phyloP scores from a whole-genome alignment of 1,284 basidiomycete species.

The Trichosporon coremiiforme region DNA sequence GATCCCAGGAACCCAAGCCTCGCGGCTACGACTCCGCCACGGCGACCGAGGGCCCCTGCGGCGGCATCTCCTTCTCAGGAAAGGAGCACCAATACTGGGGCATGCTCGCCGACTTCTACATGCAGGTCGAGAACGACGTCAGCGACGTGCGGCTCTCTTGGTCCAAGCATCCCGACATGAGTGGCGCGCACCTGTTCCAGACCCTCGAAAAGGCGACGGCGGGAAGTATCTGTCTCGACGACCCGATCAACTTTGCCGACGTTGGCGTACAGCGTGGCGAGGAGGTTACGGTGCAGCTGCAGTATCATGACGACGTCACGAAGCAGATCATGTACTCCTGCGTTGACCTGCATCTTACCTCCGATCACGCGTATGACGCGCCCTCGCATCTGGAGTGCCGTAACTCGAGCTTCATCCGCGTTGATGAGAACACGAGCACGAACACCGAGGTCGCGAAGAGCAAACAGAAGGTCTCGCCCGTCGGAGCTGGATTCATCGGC shows the following conservation, averaged over 20 bases:
- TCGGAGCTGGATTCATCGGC: slow-evolving; percentile 12
- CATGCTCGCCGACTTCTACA: slow-evolving; percentile 19
- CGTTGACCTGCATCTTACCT: slow-evolving; percentile 16
- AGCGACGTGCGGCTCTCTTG: slow-evolving; percentile 6
- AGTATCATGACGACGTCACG: slow-evolving; percentile 15
- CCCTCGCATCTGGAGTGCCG: neutral
- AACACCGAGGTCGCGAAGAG: neutral
- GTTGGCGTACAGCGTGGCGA: slow-evolving; percentile 10
- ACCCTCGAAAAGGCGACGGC: slow-evolving; percentile 12
- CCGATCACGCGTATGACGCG: slow-evolving; percentile 18
- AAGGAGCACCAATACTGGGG: slow-evolving; percentile 20
- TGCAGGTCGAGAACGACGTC: slow-evolving; percentile 21
- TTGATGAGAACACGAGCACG: slow-evolving; percentile 3
- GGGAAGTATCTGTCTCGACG: slow-evolving; percentile 19
- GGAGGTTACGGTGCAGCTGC: slow-evolving; percentile 19
- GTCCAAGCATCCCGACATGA: slow-evolving; percentile 19
- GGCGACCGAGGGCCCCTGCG: slow-evolving; percentile 15
- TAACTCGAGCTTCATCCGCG: slow-evolving; percentile 18
- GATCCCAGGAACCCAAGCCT: slow-evolving; percentile 7
- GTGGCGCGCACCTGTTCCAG: neutral
- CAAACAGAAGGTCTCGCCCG: slow-evolving; percentile 13
- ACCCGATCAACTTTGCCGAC: slow-evolving; percentile 10
- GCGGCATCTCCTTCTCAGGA: neutral
- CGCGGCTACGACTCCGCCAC: neutral
- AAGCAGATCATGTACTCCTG: slow-evolving; percentile 18